phyloP scores from a whole-genome alignment of 768 basidiomycete species.

The Boletales sp. region DNA sequence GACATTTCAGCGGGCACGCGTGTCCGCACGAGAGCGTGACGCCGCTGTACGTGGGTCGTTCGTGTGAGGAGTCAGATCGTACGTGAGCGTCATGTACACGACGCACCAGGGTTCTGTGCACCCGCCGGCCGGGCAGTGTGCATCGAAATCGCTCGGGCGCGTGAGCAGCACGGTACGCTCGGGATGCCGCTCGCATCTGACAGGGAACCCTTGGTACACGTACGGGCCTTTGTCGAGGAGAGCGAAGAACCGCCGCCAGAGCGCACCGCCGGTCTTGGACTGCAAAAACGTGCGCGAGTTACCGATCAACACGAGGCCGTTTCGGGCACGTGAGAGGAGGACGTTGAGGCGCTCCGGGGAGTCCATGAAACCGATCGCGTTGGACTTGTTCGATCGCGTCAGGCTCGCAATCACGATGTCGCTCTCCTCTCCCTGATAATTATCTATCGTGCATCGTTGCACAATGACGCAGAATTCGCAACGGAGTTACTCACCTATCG shows the following conservation, averaged over 20 bases:
- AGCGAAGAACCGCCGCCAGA: constrained; percentile 13
- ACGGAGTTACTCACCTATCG: constrained; percentile 47
- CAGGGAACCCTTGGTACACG: constrained; percentile 41
- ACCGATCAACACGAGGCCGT: constrained; percentile 63
- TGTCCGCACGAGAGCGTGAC: constrained; percentile 32
- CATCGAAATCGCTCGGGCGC: constrained; percentile 47
- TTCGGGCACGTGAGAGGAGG: constrained; percentile 61
- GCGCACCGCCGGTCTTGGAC: constrained; percentile 11
- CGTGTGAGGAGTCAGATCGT: neutral
- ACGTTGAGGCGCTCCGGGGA: constrained; percentile 69
- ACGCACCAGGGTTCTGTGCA: constrained; percentile 57
- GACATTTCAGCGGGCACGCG: constrained; percentile 56
- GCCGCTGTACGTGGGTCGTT: constrained; percentile 1
- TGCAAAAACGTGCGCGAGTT: constrained; percentile 54
- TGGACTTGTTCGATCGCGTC: constrained; percentile 52
- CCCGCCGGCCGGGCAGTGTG: constrained; percentile 57
- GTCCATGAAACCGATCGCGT: constrained; percentile 69
- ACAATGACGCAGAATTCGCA: neutral
- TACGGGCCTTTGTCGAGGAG: constrained; percentile 10
- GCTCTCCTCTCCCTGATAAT: constrained; percentile 75
- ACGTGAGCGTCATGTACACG: neutral
- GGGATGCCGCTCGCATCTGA: constrained; percentile 53
- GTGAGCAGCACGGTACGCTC: constrained; percentile 36
- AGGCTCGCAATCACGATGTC: constrained; percentile 61
- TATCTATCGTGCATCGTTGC: constrained; percentile 42